Base-by-base conservation (phyloP, 306 rosid genomes). In the Vachellia pachyceras region DNA sequence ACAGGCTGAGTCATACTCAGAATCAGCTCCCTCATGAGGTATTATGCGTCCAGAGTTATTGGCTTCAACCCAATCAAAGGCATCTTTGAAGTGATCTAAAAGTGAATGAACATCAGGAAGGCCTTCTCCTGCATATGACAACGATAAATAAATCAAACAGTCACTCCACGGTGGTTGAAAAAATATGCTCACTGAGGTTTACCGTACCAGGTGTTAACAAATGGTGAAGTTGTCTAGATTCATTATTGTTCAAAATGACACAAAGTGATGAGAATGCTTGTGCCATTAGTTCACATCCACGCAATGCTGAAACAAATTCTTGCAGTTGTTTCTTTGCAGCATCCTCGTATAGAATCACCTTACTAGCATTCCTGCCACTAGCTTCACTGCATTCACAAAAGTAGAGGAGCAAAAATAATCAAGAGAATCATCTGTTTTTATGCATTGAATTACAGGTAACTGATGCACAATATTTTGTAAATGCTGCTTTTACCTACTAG, bases 21-120 rank as follows among this genome's bases (percentile, higher is more conserved):
- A 4, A 82, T 95, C 97, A 66, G 82, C 92, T 87, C 98, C 97
- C 86, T 86, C 90, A 84, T 46, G 98, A 77, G 99, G 99, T 78
- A 95, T 86, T 79, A 95, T 85, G 69, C 97, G 99, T 44, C 99
- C 99, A 4, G 98, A 91, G 85, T 78, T 87, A 84, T 89, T 88
- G 73, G 98, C 99, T 85, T 93, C 97, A 80, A 80, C 94, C 99
- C 99, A 95, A 84, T 95, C 94, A 87, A 95, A 95, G 75, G 98
- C 96, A 76, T 87, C 92, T 87, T 91, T 93, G 89, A 95, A 95
- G 85, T 91, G 90, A 66, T 86, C 85, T 58, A 95, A 77, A 86
- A 88, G 84, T 67, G 81, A 52, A 63, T 75, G 68, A 73, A 92
- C 83, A 81, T 90, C 89, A 29, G 92, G 96, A 88, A 95, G 89